Percentiles rank a stretch among this genome's conserved stretches.
These are phyloP conservation scores for Allium fistulosum DNA, from an alignment of 106 monocot species.

Conservation along the genomic window DNA sequence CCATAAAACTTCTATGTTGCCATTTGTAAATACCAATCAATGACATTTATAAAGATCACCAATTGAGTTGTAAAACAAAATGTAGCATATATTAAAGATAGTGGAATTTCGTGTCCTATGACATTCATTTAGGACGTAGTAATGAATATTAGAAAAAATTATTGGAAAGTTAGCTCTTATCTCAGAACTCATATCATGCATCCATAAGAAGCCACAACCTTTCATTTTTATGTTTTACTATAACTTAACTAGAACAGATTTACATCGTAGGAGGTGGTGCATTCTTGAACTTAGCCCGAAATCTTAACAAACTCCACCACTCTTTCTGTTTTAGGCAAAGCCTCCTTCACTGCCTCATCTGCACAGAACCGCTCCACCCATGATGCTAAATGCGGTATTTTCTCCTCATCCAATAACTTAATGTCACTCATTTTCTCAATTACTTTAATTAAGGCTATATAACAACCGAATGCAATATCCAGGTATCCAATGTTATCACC, in stretches of 20 bases:
- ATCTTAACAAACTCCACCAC: constrained; percentile 3
- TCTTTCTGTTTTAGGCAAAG: background rate
- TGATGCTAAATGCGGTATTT: background rate
- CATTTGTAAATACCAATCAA: too few relatives aligned
- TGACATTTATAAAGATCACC: too few relatives aligned
- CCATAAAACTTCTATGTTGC: constrained; percentile 77
- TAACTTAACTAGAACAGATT: too few relatives aligned
- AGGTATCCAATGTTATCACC: constrained; percentile 33
- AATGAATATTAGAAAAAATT: too few relatives aligned
- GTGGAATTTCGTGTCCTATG: too few relatives aligned
- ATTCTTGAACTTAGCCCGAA: background rate
- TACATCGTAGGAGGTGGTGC: background rate
- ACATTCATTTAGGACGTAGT: too few relatives aligned
- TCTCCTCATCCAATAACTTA: background rate
- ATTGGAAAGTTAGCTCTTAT: too few relatives aligned
- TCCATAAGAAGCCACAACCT: too few relatives aligned
- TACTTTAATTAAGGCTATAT: constrained; percentile 21
- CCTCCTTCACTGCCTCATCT: constrained; percentile 4
- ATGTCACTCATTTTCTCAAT: constrained; percentile 1
- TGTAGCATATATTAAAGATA: too few relatives aligned
- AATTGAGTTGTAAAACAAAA: too few relatives aligned
- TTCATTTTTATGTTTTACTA: too few relatives aligned
- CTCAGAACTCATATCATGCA: too few relatives aligned
- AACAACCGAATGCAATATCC: constrained; percentile 32
- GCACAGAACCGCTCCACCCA: constrained; percentile 1